phyloP scores from a whole-genome alignment of 805 yeast species.

The Cephaloascus albidus region DNA sequence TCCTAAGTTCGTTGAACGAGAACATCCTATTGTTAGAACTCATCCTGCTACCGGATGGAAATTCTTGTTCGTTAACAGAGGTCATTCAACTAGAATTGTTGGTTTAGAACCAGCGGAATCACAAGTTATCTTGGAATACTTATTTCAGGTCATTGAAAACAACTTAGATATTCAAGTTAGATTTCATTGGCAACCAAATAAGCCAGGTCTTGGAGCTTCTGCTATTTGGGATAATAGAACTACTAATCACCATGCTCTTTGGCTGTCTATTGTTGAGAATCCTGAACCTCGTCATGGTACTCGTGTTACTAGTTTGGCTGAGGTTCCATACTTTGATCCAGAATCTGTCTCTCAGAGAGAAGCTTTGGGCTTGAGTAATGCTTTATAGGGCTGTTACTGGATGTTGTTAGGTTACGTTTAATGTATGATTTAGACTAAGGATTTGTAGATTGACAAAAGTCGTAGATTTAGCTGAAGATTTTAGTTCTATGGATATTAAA shows the following conservation, averaged over 20 bases:
- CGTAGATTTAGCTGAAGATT: neutral
- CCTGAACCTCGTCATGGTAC: slow-evolving; percentile 40
- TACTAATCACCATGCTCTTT: slow-evolving; percentile 26
- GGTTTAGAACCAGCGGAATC: slow-evolving; percentile 20
- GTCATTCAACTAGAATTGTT: slow-evolving; percentile 18
- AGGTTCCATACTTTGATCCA: slow-evolving; percentile 41
- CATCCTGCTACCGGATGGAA: slow-evolving; percentile 26
- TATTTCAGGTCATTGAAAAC: slow-evolving; percentile 16
- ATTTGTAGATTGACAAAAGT: neutral
- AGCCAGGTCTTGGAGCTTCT: slow-evolving; percentile 22
- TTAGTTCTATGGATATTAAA: neutral
- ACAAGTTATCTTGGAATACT: slow-evolving; percentile 16
- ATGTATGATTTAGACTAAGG: neutral
- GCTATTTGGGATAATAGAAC: slow-evolving; percentile 33
- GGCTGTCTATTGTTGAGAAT: slow-evolving; percentile 20
- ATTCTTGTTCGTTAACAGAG: slow-evolving; percentile 17
- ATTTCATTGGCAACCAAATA: slow-evolving; percentile 18
- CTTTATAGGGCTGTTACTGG: neutral
- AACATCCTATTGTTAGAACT: slow-evolving; percentile 20
- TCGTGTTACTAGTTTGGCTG: slow-evolving; percentile 46
- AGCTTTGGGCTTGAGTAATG: slow-evolving; percentile 25
- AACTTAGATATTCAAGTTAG: slow-evolving; percentile 26
- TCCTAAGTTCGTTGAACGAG: slow-evolving; percentile 16
- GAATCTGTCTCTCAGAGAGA: slow-evolving; percentile 44
- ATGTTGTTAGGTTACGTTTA: neutral